Percentiles rank a stretch among this genome's conserved stretches.
phyloP scores from a whole-genome alignment of 75 land plant genomes.

The Pinus albicaulis region DNA sequence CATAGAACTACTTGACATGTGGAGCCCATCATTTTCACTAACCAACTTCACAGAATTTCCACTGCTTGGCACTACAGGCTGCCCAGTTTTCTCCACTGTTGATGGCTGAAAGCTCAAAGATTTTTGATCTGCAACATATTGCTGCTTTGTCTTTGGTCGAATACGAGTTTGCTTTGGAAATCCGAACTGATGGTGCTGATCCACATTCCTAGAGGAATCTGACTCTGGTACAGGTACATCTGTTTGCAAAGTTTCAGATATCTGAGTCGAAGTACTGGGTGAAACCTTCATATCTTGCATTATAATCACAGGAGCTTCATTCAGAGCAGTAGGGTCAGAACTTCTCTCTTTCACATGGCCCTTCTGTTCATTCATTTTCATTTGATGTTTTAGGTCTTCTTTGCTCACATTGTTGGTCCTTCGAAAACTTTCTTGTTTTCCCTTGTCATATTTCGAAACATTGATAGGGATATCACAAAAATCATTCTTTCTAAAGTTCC shows the following conservation, averaged over 20 bases:
- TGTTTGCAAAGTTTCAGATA: conserved; percentile 1
- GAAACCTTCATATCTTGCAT: neutral
- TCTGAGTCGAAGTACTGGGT: neutral
- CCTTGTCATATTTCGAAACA: neutral
- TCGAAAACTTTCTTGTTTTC: too few species aligned
- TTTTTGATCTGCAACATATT: conserved; percentile 3
- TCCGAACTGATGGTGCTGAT: neutral
- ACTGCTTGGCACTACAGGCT: neutral
- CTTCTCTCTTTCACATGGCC: neutral
- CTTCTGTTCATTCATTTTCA: conserved; percentile 1
- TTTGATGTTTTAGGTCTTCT: conserved; percentile 1
- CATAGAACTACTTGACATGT: neutral
- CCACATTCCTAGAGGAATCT: neutral
- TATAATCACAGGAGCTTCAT: neutral
- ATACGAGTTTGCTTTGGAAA: neutral
- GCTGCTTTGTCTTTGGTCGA: conserved; percentile 6
- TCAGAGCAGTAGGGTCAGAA: neutral
- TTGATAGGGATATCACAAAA: neutral
- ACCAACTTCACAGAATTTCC: neutral
- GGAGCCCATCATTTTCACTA: neutral
- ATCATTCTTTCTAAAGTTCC: neutral
- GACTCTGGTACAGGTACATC: neutral
- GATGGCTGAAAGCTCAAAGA: neutral
- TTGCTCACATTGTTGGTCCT: neutral
- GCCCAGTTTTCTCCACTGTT: conserved; percentile 3